phyloP scores from a whole-genome alignment of 768 basidiomycete species.

The Leccinum arenicola region DNA sequence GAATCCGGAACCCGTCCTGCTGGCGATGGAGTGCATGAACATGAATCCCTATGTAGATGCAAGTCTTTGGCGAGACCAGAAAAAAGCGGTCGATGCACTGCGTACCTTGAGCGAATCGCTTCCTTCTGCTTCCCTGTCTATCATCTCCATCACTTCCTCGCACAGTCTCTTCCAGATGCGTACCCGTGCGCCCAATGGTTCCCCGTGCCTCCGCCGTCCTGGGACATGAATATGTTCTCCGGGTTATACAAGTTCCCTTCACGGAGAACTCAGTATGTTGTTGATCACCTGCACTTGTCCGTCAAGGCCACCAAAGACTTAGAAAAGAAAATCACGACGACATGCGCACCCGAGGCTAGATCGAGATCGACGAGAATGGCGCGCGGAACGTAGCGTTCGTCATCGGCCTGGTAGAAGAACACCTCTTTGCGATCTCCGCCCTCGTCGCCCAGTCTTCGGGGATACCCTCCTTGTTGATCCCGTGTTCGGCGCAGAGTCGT shows the following conservation, averaged over 20 bases:
- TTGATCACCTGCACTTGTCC: constrained; percentile 77
- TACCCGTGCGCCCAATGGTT: constrained; percentile 99
- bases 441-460: constrained; percentile 97
- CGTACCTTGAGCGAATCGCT: constrained; percentile 93
- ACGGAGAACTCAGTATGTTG: constrained; percentile 85
- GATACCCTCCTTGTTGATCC: constrained; percentile 92
- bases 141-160: constrained; percentile 98
- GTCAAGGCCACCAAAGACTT: neutral
- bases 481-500: constrained; percentile 96
- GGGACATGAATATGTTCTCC: constrained; percentile 94
- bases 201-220: constrained; percentile 98
- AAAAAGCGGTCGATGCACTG: neutral
- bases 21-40: constrained; percentile 98
- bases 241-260: constrained; percentile 87
- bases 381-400: constrained; percentile 97
- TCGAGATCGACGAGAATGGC: constrained; percentile 96
- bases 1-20: constrained; percentile 96
- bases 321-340: neutral
- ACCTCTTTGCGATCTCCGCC: constrained; percentile 99
- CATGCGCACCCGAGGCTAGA: constrained; percentile 69
- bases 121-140: constrained; percentile 96
- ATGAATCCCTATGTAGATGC: constrained; percentile 78
- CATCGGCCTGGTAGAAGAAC: constrained; percentile 99
- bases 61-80: neutral
- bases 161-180: constrained; percentile 81